Percentiles rank a stretch among this genome's conserved stretches.
Evolutionary conservation across 176 grass and related monocot species (phyloP).

Genomic region (Lolium multiflorum): DNA sequence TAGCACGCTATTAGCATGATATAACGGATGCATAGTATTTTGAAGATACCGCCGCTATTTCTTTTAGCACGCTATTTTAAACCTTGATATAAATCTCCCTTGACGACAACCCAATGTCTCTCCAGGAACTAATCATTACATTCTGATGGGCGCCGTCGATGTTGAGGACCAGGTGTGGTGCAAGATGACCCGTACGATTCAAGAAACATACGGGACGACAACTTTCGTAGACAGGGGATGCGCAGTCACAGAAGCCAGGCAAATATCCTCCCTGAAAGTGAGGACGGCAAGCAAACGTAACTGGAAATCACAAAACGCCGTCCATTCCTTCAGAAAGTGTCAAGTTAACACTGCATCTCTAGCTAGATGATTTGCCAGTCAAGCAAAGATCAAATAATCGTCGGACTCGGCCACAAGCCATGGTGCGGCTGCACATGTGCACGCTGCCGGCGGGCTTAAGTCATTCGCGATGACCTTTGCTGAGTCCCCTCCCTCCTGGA

Average conservation of each 20-base stretch:
- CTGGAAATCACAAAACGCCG: background rate
- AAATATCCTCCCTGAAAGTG: background rate
- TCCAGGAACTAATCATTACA: background rate
- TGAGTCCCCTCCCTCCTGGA: background rate
- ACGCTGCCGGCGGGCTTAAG: background rate
- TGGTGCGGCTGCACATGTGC: conserved; percentile 22
- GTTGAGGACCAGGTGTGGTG: no score
- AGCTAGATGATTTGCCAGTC: background rate
- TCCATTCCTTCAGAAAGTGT: background rate
- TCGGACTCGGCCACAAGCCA: conserved; percentile 34
- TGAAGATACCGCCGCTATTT: no score
- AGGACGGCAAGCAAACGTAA: background rate
- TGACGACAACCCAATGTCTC: background rate
- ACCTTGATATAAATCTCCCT: background rate
- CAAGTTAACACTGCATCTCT: background rate
- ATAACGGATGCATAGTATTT: no score
- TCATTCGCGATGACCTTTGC: background rate
- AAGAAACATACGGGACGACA: background rate
- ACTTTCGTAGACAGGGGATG: background rate
- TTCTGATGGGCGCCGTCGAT: background rate
- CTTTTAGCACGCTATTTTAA: no score
- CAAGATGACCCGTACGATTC: no score
- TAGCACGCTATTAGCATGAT: no score
- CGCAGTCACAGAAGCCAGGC: background rate
- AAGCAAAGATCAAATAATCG: background rate